phyloP scores from a whole-genome alignment of 441 rosid species.

The Bocquillonia castaneifolia region DNA sequence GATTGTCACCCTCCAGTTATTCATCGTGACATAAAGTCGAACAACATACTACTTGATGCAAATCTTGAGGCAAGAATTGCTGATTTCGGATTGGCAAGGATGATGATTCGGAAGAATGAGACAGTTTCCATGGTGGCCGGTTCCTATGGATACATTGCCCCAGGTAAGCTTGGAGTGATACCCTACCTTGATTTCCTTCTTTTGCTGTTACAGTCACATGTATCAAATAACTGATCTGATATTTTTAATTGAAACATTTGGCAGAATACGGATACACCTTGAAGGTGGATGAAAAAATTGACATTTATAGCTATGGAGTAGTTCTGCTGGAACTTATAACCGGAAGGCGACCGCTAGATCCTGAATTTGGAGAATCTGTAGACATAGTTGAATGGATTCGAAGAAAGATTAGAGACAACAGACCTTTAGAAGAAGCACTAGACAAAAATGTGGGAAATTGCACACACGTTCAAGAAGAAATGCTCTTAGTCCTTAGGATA shows the following conservation, averaged over 20 bases:
- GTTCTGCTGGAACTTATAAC: slow-evolving; percentile 69
- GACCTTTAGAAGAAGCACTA: slow-evolving; percentile 54
- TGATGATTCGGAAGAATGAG: slow-evolving; percentile 77
- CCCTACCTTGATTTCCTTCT: too few relatives aligned
- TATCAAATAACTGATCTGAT: neutral
- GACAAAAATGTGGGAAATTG: slow-evolving; percentile 68
- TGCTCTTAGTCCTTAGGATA: slow-evolving; percentile 73
- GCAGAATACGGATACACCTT: slow-evolving; percentile 83
- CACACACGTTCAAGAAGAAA: slow-evolving; percentile 85
- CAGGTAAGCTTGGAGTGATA: slow-evolving; percentile 48
- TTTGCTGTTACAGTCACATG: too few relatives aligned
- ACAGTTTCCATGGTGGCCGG: slow-evolving; percentile 95
- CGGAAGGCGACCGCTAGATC: slow-evolving; percentile 56
- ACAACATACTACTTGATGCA: slow-evolving; percentile 83
- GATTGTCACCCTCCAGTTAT: slow-evolving; percentile 88
- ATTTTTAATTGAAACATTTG: neutral
- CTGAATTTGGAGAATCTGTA: slow-evolving; percentile 56
- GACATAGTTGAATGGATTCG: slow-evolving; percentile 65
- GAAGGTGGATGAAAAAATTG: slow-evolving; percentile 83
- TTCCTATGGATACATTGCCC: slow-evolving; percentile 95
- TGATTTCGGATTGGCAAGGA: slow-evolving; percentile 91
- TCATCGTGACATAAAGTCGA: slow-evolving; percentile 89
- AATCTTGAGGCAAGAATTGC: slow-evolving; percentile 92
- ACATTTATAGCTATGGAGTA: slow-evolving; percentile 79
- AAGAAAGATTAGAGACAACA: slow-evolving; percentile 57